These are phyloP conservation scores for Microglena sp. DNA, from an alignment of 139 green algal species.

Conservation along the genomic window DNA sequence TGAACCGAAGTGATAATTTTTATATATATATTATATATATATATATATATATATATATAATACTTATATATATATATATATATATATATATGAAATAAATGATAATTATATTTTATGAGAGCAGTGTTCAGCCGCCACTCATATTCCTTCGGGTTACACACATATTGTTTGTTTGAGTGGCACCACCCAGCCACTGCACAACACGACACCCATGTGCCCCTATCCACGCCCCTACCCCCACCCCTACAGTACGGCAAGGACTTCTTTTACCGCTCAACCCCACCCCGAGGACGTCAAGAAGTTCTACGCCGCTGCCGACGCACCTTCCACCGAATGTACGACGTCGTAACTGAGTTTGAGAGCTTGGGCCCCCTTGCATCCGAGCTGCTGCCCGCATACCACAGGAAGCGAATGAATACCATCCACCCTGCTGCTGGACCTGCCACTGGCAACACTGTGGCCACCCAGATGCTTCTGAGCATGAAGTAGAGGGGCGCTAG, in stretches of 20 bases:
- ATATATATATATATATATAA: no score
- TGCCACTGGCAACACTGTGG: conserved; percentile 25
- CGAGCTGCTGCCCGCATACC: conserved; percentile 39
- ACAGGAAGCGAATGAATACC: conserved; percentile 36
- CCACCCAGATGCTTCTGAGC: conserved; percentile 35
- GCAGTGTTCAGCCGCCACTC: no score
- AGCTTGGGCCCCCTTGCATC: conserved; percentile 28
- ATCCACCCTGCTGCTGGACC: conserved; percentile 36
- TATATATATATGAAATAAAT: no score
- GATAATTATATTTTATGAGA: no score
- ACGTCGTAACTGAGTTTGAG: conserved; percentile 43
- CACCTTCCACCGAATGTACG: conserved; percentile 35
- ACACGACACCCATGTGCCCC: no score
- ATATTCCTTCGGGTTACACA: no score
- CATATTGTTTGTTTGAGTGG: no score
- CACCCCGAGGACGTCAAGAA: conserved; percentile 46
- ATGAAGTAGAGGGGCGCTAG: background rate
- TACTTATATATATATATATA: no score
- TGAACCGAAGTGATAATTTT: no score
- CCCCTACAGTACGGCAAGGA: conserved; percentile 38
- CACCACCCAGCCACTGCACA: no score
- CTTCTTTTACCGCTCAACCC: conserved; percentile 47
- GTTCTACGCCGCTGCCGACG: conserved; percentile 42
- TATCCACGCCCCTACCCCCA: no score
- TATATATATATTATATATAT: no score